Evolutionary conservation across 768 basidiomycete genomes (phyloP), one percentile per base, ranked within the genome.

Genomic region (Coprinopsis sp.): DNA sequence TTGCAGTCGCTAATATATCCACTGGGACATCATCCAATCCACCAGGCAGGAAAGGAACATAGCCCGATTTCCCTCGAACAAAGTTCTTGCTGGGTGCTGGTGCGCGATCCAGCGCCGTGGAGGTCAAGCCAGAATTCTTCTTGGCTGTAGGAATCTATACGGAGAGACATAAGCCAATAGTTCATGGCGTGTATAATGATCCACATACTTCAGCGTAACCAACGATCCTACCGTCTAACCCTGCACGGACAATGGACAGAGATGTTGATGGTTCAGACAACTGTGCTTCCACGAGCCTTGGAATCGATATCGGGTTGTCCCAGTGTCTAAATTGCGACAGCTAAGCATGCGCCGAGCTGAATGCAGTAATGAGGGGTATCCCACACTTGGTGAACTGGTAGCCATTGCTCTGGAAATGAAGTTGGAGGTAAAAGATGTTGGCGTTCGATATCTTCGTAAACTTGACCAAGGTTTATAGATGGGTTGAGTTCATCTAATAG

Each of bases 1-100:
- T 50, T 3, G 60, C 63, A 37, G 66, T 60, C 3, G 57, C 60
- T 12, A 66, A 30, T 6, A 48, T 49, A 31, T 71, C 68, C 24
- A 67, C 56, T 3, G 76, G 57, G 2, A 73, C 69, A 53, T 84
- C 83, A 33, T 91, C 91, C 8, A 98, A 69, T 2, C 96, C 96
- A 37, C 96, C 96, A 5, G 96, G 96, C 68, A 83, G 78, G 65
- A 98, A 98, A 1, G 96, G 96, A 7, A 94, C 80, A 65, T 94
- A 81, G 34, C 87, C 87, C 18, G 92, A 87, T 65, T 95, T 96
- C 36, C 96, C 96, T 47, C 94, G 74, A 16, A 98, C 93, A 64
- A 98, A 98, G 46, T 79, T 84, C 44, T 79, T 75, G 47, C 73
- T 75, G 0, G 85, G 77, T 12, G 82, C 91, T 6, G 93, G 94